phyloP scores from a whole-genome alignment of 352 stramenopile genomes.

The Phytopythium oedochilum region DNA sequence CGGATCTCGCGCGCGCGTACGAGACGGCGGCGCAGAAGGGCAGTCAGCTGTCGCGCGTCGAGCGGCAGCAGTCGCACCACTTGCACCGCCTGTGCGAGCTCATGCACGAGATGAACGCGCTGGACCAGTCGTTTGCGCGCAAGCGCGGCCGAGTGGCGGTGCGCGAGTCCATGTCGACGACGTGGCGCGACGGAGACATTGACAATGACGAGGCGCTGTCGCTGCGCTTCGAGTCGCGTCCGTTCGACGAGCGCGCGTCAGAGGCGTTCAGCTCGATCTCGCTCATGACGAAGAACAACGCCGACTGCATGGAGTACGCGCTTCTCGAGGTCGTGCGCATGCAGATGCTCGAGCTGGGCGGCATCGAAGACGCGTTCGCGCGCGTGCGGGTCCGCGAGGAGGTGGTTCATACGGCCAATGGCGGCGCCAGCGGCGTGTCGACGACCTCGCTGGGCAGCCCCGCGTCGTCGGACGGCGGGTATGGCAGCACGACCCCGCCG shows the following conservation, averaged over 20 bases:
- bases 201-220: conserved; percentile 47
- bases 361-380: conserved; percentile 69
- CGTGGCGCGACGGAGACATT: conserved; percentile 11
- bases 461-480: conserved; percentile 6
- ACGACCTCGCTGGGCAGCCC: conserved; percentile 2
- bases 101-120: conserved; percentile 62
- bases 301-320: conserved; percentile 80
- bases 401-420: conserved; percentile 19
- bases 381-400: conserved; percentile 52
- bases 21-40: conserved; percentile 57
- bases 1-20: conserved; percentile 61
- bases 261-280: conserved; percentile 75
- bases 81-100: conserved; percentile 69
- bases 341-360: conserved; percentile 70
- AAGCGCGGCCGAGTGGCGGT: conserved; percentile 17
- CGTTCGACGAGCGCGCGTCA: conserved; percentile 63
- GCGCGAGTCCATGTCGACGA: conserved; percentile 22
- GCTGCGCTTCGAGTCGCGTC: conserved; percentile 48
- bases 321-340: conserved; percentile 75
- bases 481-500: conserved; percentile 23
- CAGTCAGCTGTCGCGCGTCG: conserved; percentile 47
- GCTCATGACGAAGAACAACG: conserved; percentile 60
- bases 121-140: conserved; percentile 49
- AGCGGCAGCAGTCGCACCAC: conserved; percentile 61
- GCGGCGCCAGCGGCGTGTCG: conserved; percentile 16